phyloP scores from a whole-genome alignment of 2,329 filamentous ascomycete species.

The Alternaria sp. region DNA sequence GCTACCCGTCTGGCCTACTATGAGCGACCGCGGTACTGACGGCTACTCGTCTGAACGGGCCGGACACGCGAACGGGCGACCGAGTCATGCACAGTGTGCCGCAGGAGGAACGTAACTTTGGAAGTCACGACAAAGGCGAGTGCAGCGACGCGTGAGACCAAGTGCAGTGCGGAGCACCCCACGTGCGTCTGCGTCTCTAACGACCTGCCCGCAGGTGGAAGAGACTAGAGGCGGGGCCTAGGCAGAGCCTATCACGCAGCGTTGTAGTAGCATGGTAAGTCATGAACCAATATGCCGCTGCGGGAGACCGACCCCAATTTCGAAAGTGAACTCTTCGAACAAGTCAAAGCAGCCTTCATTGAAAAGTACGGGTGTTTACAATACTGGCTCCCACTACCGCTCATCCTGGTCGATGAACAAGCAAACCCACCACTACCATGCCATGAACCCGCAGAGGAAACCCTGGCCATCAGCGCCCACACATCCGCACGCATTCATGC shows the following conservation, averaged over 20 bases:
- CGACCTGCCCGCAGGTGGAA: neutral
- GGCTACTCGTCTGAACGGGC: neutral
- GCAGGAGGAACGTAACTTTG: neutral
- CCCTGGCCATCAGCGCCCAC: constrained; percentile 12
- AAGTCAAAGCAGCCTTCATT: constrained; percentile 14
- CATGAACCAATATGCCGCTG: constrained; percentile 13
- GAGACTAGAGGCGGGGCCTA: neutral
- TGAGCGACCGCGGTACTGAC: neutral
- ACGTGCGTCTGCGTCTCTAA: neutral
- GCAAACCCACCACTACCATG: constrained; percentile 6
- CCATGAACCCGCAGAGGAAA: constrained; percentile 17
- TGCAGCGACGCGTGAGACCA: neutral
- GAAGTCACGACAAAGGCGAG: neutral
- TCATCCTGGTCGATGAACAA: constrained; percentile 12
- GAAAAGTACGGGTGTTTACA: constrained; percentile 9
- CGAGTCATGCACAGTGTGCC: neutral
- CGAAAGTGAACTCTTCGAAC: constrained; percentile 12
- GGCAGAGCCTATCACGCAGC: neutral
- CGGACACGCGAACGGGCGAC: neutral
- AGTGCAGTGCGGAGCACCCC: neutral
- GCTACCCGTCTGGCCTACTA: neutral
- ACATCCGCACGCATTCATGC: constrained; percentile 12
- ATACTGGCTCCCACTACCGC: constrained; percentile 17
- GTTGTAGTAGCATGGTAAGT: neutral
- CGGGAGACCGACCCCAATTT: constrained; percentile 16